phyloP scores from a whole-genome alignment of 257 asterid genomes.

The Linderniella brevidens region DNA sequence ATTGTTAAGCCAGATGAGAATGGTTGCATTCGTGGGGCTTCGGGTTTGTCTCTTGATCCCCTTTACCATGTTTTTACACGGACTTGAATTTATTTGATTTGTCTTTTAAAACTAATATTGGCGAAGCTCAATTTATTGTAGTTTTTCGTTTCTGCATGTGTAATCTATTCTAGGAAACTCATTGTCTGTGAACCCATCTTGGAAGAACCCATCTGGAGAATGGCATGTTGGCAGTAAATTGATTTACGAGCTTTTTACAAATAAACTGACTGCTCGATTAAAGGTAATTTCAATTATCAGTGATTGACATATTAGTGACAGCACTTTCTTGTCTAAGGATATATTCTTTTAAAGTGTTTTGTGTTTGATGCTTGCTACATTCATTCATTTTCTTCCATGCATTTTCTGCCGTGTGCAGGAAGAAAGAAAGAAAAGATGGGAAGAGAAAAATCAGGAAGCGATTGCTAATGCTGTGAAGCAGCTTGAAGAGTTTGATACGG shows the following conservation, averaged over 20 bases:
- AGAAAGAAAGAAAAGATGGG: constrained; percentile 82
- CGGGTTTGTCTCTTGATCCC: constrained; percentile 38
- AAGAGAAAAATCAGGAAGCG: constrained; percentile 84
- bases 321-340: no score
- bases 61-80: not conserved
- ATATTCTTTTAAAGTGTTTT: no score
- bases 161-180: constrained; percentile 43
- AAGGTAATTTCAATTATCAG: constrained; percentile 39
- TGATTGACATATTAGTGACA: not conserved
- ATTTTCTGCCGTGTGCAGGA: constrained; percentile 26
- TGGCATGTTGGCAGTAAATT: constrained; percentile 91
- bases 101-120: constrained; percentile 1
- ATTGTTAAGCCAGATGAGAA: constrained; percentile 65
- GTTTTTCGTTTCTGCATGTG: constrained; percentile 6
- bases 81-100: constrained; percentile 4
- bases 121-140: constrained; percentile 6
- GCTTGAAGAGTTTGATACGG: constrained; percentile 81
- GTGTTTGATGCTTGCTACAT: no score
- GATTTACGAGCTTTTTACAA: constrained; percentile 77
- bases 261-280: constrained; percentile 51
- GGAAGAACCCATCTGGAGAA: constrained; percentile 93
- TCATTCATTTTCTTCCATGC: no score
- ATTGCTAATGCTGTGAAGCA: constrained; percentile 77
- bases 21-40: constrained; percentile 69
- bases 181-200: constrained; percentile 53